phyloP scores from a whole-genome alignment of 768 basidiomycete genomes.

The Roridomyces roridus region DNA sequence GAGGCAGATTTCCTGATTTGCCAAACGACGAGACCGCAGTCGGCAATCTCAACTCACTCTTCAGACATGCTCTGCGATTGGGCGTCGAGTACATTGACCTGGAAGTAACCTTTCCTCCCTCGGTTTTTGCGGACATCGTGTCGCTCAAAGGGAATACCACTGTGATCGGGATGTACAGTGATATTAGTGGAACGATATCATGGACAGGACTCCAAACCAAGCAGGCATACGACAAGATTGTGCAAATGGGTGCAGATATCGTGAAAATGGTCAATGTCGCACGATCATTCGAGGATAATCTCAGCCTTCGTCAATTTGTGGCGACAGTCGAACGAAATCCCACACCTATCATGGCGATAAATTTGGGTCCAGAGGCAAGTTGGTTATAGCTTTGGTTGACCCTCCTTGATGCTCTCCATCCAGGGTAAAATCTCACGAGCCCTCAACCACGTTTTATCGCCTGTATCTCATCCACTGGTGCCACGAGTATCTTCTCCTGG shows the following conservation, averaged over 20 bases:
- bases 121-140: constrained; percentile 53
- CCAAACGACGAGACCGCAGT: constrained; percentile 58
- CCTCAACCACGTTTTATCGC: constrained; percentile 72
- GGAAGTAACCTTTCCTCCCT: constrained; percentile 64
- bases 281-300: constrained; percentile 63
- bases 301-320: constrained; percentile 64
- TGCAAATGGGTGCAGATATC: constrained; percentile 65
- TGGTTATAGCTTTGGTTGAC: background rate
- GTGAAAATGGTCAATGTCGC: constrained; percentile 77
- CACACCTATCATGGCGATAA: constrained; percentile 78
- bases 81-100: constrained; percentile 82
- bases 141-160: constrained; percentile 60
- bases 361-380: constrained; percentile 62
- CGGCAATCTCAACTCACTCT: constrained; percentile 56
- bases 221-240: constrained; percentile 55
- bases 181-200: constrained; percentile 66
- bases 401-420: background rate
- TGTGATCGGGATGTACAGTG: constrained; percentile 79
- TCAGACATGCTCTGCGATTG: constrained; percentile 57
- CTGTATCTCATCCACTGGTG: constrained; percentile 76
- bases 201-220: constrained; percentile 65
- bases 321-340: constrained; percentile 40
- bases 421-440: constrained; percentile 77
- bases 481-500: constrained; percentile 74
- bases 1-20: constrained; percentile 72